A percentile compares a stretch with the other conserved stretches of the same genome.
Evolutionary conservation across 1,284 basidiomycete genomes (phyloP).

Genomic region (Fistulina hepatica): DNA sequence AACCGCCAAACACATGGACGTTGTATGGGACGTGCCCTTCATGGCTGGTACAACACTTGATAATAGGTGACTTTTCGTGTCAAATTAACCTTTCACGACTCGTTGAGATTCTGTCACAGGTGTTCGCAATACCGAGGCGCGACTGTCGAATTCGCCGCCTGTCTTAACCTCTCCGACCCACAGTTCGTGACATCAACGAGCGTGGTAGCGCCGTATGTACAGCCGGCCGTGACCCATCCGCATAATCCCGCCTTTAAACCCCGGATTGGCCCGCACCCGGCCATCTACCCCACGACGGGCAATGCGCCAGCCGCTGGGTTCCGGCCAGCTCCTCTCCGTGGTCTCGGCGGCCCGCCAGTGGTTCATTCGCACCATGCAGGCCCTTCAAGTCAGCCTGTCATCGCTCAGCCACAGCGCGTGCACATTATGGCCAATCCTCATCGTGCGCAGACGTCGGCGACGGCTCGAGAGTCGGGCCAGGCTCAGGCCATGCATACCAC

Average conservation of each 20-base stretch:
- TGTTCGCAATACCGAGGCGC: conserved; percentile 87
- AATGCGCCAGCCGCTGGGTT: conserved; percentile 49
- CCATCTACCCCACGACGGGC: conserved; percentile 40
- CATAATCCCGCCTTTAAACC: conserved; percentile 57
- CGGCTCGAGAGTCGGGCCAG: too few species aligned
- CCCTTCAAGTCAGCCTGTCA: not conserved
- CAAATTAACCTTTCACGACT: conserved; percentile 1
- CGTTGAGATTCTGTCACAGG: conserved; percentile 26
- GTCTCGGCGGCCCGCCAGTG: conserved; percentile 6
- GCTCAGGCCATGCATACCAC: too few species aligned
- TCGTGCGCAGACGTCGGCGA: too few species aligned
- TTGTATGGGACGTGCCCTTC: conserved; percentile 95
- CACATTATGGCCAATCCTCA: conserved; percentile 63
- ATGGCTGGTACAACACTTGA: conserved; percentile 85
- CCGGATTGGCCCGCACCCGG: conserved; percentile 55
- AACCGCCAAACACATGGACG: conserved; percentile 80
- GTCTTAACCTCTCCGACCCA: conserved; percentile 74
- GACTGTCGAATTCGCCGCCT: conserved; percentile 73
- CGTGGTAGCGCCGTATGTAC: conserved; percentile 26
- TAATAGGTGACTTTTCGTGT: conserved; percentile 48
- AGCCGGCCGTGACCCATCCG: conserved; percentile 16
- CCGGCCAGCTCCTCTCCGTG: conserved; percentile 29
- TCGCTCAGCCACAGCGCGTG: conserved; percentile 24
- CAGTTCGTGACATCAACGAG: conserved; percentile 72
- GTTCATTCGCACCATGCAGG: conserved; percentile 13